Evolutionary conservation across 805 yeast genomes (phyloP).

Genomic region (Starmerella bacillaris): DNA sequence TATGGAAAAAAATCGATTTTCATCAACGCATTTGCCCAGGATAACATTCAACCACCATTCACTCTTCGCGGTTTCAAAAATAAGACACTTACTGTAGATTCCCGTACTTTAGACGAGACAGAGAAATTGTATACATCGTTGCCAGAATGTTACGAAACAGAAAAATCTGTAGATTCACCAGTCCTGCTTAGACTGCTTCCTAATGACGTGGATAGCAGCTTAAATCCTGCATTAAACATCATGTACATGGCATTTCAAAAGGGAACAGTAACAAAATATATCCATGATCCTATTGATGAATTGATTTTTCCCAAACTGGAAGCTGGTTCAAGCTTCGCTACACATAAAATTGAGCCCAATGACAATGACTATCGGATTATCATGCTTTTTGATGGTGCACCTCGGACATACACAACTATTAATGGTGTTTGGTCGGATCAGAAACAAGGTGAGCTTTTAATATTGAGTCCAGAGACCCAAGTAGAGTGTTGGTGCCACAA

Average conservation of each 20-base stretch:
- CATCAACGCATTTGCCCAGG: too few species aligned
- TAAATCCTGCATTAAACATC: slow-evolving; percentile 7
- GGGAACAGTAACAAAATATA: neutral
- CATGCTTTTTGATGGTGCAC: slow-evolving; percentile 6
- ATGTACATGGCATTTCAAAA: slow-evolving; percentile 2
- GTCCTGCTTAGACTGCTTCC: neutral
- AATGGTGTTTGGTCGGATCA: slow-evolving; percentile 8
- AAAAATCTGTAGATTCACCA: neutral
- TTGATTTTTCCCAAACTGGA: slow-evolving; percentile 6
- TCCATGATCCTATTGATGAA: slow-evolving; percentile 9
- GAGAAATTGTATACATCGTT: slow-evolving; percentile 3
- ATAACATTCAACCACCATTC: too few species aligned
- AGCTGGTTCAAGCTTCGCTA: slow-evolving; percentile 6
- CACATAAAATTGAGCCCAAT: neutral
- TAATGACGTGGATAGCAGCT: neutral
- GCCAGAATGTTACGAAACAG: slow-evolving; percentile 7
- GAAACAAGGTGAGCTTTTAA: slow-evolving; percentile 4
- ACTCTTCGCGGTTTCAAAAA: neutral
- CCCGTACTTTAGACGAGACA: neutral
- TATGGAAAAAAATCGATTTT: too few species aligned
- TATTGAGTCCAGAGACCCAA: slow-evolving; percentile 3
- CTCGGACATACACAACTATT: slow-evolving; percentile 8
- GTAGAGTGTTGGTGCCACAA: slow-evolving; percentile 9
- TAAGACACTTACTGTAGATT: neutral
- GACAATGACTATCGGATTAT: neutral